A percentile compares a stretch with the other conserved stretches of the same genome.
phyloP scores from a whole-genome alignment of 352 stramenopile species.

The Globisporangium middletonii region DNA sequence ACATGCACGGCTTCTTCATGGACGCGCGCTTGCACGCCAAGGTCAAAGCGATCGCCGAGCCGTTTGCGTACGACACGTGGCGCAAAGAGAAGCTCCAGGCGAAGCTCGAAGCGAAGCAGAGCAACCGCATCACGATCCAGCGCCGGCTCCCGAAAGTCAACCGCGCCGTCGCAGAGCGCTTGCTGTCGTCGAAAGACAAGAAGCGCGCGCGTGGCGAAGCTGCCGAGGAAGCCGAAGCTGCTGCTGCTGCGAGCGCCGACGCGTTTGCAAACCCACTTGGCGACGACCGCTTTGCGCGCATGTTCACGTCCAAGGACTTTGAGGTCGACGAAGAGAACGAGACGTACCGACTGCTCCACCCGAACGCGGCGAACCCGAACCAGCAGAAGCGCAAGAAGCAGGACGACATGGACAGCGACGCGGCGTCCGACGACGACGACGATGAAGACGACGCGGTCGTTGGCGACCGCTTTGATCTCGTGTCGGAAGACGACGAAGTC shows the following conservation, averaged over 20 bases:
- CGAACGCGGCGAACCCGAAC: conserved; percentile 78
- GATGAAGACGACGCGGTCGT: conserved; percentile 34
- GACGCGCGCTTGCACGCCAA: conserved; percentile 97
- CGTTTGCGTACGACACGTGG: conserved; percentile 98
- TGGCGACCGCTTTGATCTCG: conserved; percentile 57
- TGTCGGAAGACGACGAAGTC: conserved; percentile 61
- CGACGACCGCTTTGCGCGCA: conserved; percentile 95
- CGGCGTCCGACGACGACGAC: conserved; percentile 52
- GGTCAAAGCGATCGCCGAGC: conserved; percentile 94
- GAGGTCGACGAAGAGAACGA: conserved; percentile 96
- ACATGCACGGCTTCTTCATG: conserved; percentile 99
- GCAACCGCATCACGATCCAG: conserved; percentile 88
- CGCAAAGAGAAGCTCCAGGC: conserved; percentile 96
- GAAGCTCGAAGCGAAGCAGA: conserved; percentile 86
- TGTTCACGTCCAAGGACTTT: conserved; percentile 98
- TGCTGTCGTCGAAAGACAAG: conserved; percentile 74
- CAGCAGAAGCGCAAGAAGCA: conserved; percentile 60
- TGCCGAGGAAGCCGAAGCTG: conserved; percentile 18
- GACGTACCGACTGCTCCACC: conserved; percentile 95
- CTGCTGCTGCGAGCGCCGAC: conserved; percentile 20
- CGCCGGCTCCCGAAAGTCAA: conserved; percentile 89
- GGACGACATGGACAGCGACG: conserved; percentile 92
- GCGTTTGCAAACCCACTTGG: conserved; percentile 78
- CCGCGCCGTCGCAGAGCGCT: conserved; percentile 76
- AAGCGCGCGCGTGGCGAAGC: conserved; percentile 39